Base-by-base conservation (phyloP, 345 rosid genomes). In the Nasturtium officinale region DNA sequence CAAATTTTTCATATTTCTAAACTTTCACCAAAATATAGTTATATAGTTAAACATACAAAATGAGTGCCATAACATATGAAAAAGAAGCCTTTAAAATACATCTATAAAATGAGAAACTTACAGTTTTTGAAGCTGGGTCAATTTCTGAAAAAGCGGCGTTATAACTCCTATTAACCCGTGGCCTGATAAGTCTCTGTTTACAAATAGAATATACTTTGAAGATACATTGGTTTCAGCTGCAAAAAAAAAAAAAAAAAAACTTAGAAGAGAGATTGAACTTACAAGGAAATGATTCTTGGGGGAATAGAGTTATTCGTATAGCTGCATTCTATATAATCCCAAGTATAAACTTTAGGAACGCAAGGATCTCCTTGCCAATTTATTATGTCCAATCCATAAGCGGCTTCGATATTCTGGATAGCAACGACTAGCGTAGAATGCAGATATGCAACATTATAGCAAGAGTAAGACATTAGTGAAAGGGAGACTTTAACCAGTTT, bases 341-440 rank as follows among this genome's bases (percentile, higher is more conserved):
- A 47, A 77, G 72, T 78, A 72, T 5, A 70, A 1, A 1, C 23
- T 48, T 12, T 7, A 33, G 81, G 82, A 29, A 65, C 21, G n/a
- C 83, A 78, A 20, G 85, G 85, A 80, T 84, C 87, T 69, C 87
- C 87, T 61, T 82, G 81, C 87, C 82, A 84, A 32, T 63, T 65
- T 6, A 35, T 58, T 7, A 53, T 73, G 3, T 50, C 26, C 20
- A 82, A 16, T 40, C 74, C 37, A 35, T 85, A 85, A 0, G 58
- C 6, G 1, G 80, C 45, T 71, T 83, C 61, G 45, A 85, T 80
- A 21, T 59, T 61, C 53, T 7, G 67, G 2, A 85, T 54, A 5
- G 87, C 82, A 73, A 65, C 32, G 33, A 67, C 89, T 73, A 43
- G 4, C 3, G 15, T 29, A 35, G 35, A 38, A 9, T n/a, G 26